Conservation (phyloP, 306 rosid genomes). For the Trifolium pratense region DNA sequence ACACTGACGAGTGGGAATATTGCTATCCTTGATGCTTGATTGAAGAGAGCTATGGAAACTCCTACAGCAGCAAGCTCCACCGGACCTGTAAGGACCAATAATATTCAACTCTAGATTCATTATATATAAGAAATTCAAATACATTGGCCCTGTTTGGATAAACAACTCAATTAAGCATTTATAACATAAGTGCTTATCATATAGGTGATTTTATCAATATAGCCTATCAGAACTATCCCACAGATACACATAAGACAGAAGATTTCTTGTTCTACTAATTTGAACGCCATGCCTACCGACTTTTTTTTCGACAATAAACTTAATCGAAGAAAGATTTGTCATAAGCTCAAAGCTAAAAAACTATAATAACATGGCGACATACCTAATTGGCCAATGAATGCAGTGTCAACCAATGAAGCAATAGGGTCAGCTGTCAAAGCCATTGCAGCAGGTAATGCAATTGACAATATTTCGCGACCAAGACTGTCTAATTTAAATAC, state of each 20-base stretch:
- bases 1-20: constrained; percentile 94
- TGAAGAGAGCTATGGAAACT: constrained; percentile 92
- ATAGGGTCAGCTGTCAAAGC: constrained; percentile 95
- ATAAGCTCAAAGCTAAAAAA: constrained; percentile 7
- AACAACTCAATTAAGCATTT: too few relatives aligned
- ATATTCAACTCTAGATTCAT: too few relatives aligned
- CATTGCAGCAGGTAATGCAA: constrained; percentile 91
- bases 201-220: too few relatives aligned
- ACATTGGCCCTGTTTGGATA: too few relatives aligned
- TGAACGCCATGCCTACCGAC: background rate
- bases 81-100: too few relatives aligned
- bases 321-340: background rate
- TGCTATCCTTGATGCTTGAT: constrained; percentile 87
- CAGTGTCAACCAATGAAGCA: constrained; percentile 92
- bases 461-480: constrained; percentile 74
- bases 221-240: too few relatives aligned
- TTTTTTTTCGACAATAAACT: background rate
- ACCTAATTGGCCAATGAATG: constrained; percentile 94
- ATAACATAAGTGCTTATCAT: too few relatives aligned
- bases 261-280: background rate
- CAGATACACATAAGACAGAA: background rate
- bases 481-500: constrained; percentile 63
- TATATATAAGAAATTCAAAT: too few relatives aligned
- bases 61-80: constrained; percentile 99
- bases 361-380: constrained; percentile 19